These are phyloP conservation scores for Rosa chinensis DNA, from an alignment of 306 rosid genomes.

Conservation along the genomic window DNA sequence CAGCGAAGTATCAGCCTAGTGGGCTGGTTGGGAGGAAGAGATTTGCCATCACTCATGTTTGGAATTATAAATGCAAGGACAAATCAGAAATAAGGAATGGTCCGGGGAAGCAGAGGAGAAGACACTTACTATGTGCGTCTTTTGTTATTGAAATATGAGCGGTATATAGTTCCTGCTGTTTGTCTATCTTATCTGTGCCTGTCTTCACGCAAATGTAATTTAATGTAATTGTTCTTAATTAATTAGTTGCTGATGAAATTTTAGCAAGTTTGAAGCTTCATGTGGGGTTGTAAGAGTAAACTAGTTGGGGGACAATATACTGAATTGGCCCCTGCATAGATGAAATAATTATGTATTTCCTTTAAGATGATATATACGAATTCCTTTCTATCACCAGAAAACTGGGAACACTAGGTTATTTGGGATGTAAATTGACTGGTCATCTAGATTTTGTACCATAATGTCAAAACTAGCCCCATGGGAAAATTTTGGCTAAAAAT, in stretches of 20 bases:
- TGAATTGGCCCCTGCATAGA: constrained; percentile 30
- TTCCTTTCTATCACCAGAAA: background rate
- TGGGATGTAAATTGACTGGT: too few species aligned
- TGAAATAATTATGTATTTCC: constrained; percentile 20
- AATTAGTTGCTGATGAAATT: constrained; percentile 6
- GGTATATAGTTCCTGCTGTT: constrained; percentile 36
- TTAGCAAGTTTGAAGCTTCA: constrained; percentile 24
- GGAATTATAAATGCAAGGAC: background rate
- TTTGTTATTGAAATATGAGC: constrained; percentile 23
- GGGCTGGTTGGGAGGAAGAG: constrained; percentile 5
- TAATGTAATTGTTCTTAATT: constrained; percentile 14
- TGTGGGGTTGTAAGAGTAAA: constrained; percentile 16
- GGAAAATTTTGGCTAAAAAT: too few species aligned
- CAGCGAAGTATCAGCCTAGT: background rate
- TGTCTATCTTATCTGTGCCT: constrained; percentile 12
- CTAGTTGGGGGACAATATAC: constrained; percentile 17
- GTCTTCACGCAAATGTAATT: constrained; percentile 27
- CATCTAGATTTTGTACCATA: too few species aligned
- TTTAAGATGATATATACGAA: background rate
- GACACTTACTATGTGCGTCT: background rate
- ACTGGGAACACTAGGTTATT: too few species aligned
- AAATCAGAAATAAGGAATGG: constrained; percentile 17
- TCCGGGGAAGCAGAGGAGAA: constrained; percentile 16
- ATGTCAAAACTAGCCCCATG: too few species aligned
- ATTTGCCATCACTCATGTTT: constrained; percentile 2